phyloP scores from a whole-genome alignment of 2,329 filamentous ascomycete species.

The Aspergillus fischeri region DNA sequence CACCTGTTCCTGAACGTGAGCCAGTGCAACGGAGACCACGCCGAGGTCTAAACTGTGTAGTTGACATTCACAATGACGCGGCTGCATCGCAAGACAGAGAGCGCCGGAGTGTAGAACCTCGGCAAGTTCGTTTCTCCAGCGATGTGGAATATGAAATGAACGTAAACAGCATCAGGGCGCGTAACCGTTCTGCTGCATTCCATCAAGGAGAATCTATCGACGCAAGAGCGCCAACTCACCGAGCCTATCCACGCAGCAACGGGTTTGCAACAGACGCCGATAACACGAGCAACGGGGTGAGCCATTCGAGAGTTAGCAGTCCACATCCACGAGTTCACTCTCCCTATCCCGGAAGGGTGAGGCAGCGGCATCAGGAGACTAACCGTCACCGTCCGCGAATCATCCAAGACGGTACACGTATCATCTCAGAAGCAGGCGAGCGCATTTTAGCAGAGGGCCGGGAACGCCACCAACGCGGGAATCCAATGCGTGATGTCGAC shows the following conservation, averaged over 20 bases:
- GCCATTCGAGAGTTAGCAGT: neutral
- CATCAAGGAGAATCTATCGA: neutral
- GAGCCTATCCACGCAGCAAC: neutral
- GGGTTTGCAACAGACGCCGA: neutral
- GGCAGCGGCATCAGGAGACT: neutral
- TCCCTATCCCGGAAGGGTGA: conserved; percentile 1
- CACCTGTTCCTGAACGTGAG: conserved; percentile 17
- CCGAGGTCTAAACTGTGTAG: neutral
- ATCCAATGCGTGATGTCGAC: conserved; percentile 4
- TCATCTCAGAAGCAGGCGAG: conserved; percentile 16
- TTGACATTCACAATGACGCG: conserved; percentile 13
- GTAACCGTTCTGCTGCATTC: neutral
- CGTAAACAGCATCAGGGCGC: conserved; percentile 2
- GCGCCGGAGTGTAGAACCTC: conserved; percentile 1
- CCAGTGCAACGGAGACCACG: conserved; percentile 8
- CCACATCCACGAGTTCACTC: neutral
- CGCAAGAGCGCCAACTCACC: neutral
- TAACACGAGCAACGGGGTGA: neutral
- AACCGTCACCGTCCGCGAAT: conserved; percentile 15
- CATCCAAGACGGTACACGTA: conserved; percentile 23
- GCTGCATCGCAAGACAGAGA: conserved; percentile 2
- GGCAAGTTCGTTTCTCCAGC: conserved; percentile 16
- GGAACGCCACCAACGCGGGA: conserved; percentile 8
- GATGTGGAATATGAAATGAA: conserved; percentile 13
- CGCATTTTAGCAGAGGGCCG: conserved; percentile 15